A percentile compares a stretch with the other conserved stretches of the same genome.
These are phyloP conservation scores for Arabidopsis thaliana DNA, from an alignment of 345 rosid species.

Conservation along the genomic window TAIR10.1 NC_003076.8:26031001-26031500, in stretches of 20 bases:
- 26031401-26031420: background rate
- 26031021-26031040: too few relatives aligned
- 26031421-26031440: background rate
- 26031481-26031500: conserved; percentile 59
- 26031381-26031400: background rate
- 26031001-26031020: too few relatives aligned
- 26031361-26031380: background rate
- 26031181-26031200: background rate
- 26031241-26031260: background rate
- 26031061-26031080: too few relatives aligned
- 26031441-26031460: background rate
- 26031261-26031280: conserved; percentile 35
- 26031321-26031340: conserved; percentile 30
- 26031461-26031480: conserved; percentile 49
- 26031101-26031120: too few relatives aligned
- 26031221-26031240: background rate
- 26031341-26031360: conserved; percentile 28
- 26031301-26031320: conserved; percentile 29
- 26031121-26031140: too few relatives aligned
- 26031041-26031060: too few relatives aligned
- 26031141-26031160: too few relatives aligned
- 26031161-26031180: too few relatives aligned
- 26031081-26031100: too few relatives aligned
- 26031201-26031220: background rate
- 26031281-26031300: conserved; percentile 35